Percentiles rank a stretch among this genome's conserved stretches.
Evolutionary conservation across 805 yeast species (phyloP).

Genomic region (Saturnispora kantuleensis): DNA sequence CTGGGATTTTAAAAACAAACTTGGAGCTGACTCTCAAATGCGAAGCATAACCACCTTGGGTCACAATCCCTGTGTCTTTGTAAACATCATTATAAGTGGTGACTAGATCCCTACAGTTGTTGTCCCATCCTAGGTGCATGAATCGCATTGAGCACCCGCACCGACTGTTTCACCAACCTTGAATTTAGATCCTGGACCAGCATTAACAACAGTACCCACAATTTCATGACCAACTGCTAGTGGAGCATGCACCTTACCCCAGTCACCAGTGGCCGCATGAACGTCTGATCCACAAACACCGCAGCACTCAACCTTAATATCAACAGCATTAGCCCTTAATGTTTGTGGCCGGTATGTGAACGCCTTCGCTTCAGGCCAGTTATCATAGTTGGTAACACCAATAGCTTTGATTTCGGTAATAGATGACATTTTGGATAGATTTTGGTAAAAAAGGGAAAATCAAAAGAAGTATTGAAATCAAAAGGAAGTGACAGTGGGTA

Average conservation of each 20-base stretch:
- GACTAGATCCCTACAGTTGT: conserved; percentile 39
- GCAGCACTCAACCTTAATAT: conserved; percentile 35
- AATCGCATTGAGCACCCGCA: conserved; percentile 34
- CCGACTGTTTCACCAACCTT: conserved; percentile 43
- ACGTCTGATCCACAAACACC: conserved; percentile 44
- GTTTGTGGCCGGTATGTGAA: conserved; percentile 12
- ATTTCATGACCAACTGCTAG: conserved; percentile 37
- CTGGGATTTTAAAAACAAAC: conserved; percentile 41
- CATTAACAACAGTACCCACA: conserved; percentile 32
- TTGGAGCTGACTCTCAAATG: conserved; percentile 34
- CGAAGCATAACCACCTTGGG: conserved; percentile 42
- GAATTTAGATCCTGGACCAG: conserved; percentile 26
- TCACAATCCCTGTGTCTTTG: conserved; percentile 33
- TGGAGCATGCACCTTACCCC: conserved; percentile 13
- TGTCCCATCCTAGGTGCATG: conserved; percentile 30
- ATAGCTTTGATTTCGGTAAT: conserved; percentile 8
- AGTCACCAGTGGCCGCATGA: conserved; percentile 32
- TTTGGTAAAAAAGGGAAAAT: no score
- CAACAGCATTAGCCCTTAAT: conserved; percentile 22
- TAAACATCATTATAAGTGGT: conserved; percentile 43
- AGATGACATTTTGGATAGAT: no score
- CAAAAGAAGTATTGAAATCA: no score
- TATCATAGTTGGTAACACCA: conserved; percentile 11
- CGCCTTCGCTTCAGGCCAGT: conserved; percentile 11
- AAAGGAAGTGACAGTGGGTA: no score